Evolutionary conservation across 495 filamentous ascomycete species (phyloP).

Genomic region (Cercophora newfieldiana): DNA sequence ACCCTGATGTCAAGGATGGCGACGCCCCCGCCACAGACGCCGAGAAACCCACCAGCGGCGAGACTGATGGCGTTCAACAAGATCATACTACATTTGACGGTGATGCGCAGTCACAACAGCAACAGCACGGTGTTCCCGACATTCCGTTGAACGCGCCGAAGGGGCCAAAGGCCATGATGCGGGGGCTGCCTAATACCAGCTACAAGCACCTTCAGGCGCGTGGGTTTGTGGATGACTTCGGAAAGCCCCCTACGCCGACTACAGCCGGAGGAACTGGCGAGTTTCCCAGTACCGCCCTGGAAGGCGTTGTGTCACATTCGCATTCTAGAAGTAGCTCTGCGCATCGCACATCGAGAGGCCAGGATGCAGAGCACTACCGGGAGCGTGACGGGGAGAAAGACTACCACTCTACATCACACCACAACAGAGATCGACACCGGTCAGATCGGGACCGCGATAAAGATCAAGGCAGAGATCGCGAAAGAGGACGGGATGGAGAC

Average conservation of each 20-base stretch:
- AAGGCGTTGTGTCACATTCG: no score
- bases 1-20: neutral
- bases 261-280: slow-evolving; percentile 34
- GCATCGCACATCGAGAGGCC: slow-evolving; percentile 28
- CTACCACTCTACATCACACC: neutral
- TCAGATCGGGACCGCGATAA: slow-evolving; percentile 28
- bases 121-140: slow-evolving; percentile 37
- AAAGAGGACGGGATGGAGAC: slow-evolving; percentile 14
- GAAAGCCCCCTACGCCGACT: slow-evolving; percentile 37
- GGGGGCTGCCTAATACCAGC: slow-evolving; percentile 78
- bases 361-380: slow-evolving; percentile 25
- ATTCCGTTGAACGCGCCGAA: slow-evolving; percentile 72
- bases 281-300: slow-evolving; percentile 34
- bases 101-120: neutral
- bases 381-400: slow-evolving; percentile 33
- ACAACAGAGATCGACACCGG: slow-evolving; percentile 24
- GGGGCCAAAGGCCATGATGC: slow-evolving; percentile 89
- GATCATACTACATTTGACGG: slow-evolving; percentile 5
- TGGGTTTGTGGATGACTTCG: slow-evolving; percentile 44
- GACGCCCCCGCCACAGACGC: neutral
- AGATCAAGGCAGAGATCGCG: slow-evolving; percentile 34
- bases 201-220: slow-evolving; percentile 54
- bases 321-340: slow-evolving; percentile 46
- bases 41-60: slow-evolving; percentile 29
- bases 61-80: slow-evolving; percentile 24